These are phyloP conservation scores for Luffa acutangula DNA, from an alignment of 306 rosid species.

Conservation along the genomic window DNA sequence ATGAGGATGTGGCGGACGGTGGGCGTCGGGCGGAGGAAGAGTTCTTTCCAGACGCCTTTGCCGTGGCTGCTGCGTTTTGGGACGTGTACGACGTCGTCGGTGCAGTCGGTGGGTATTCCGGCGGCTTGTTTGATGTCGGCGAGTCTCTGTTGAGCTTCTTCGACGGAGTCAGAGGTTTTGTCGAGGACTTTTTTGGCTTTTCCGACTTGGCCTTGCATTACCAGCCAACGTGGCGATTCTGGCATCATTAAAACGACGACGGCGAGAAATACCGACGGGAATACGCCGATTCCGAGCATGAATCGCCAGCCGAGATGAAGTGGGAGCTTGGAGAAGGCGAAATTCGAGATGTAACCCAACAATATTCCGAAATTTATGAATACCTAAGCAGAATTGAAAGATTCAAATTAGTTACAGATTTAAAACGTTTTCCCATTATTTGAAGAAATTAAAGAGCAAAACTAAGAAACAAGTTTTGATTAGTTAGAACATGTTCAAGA, in stretches of 20 bases:
- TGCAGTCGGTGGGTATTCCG: constrained; percentile 47
- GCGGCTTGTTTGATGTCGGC: constrained; percentile 60
- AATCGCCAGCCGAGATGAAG: constrained; percentile 45
- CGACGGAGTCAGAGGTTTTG: constrained; percentile 47
- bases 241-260: constrained; percentile 63
- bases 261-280: constrained; percentile 37
- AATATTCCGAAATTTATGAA: constrained; percentile 46
- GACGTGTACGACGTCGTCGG: constrained; percentile 44
- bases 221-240: constrained; percentile 81
- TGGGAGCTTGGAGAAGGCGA: constrained; percentile 44
- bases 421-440: too few species aligned
- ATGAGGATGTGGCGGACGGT: constrained; percentile 36
- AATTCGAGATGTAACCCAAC: constrained; percentile 60
- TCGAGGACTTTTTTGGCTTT: constrained; percentile 48
- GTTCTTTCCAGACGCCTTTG: constrained; percentile 57
- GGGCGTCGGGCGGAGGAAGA: constrained; percentile 18
- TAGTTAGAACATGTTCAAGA: too few species aligned
- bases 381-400: background rate
- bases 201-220: constrained; percentile 70
- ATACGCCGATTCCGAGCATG: constrained; percentile 56
- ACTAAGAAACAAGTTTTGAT: too few species aligned
- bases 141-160: constrained; percentile 47
- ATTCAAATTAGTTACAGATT: too few species aligned
- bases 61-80: constrained; percentile 13
- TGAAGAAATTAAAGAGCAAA: too few species aligned